These are phyloP conservation scores for Penicillium sp. DNA, from an alignment of 2,329 filamentous ascomycete species.

Conservation along the genomic window DNA sequence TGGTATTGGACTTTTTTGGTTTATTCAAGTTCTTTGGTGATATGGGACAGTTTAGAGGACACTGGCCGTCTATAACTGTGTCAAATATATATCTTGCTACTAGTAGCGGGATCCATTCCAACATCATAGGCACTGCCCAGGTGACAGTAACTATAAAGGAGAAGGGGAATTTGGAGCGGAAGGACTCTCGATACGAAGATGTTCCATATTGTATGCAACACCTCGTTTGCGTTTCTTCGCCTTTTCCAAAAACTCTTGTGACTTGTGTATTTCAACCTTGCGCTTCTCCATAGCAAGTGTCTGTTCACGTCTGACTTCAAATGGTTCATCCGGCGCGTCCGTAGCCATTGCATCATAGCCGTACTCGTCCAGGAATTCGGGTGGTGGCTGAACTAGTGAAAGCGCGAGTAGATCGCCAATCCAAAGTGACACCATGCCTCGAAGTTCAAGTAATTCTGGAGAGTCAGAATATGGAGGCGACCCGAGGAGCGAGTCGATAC, in stretches of 20 bases:
- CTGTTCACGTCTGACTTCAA: conserved; percentile 37
- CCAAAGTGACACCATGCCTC: conserved; percentile 76
- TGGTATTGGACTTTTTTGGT: too few relatives aligned
- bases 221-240: conserved; percentile 37
- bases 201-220: conserved; percentile 33
- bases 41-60: too few relatives aligned
- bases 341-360: conserved; percentile 20
- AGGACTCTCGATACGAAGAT: conserved; percentile 34
- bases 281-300: conserved; percentile 40
- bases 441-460: conserved; percentile 67
- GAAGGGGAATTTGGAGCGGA: conserved; percentile 3
- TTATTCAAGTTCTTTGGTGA: too few relatives aligned
- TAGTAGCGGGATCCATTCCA: too few relatives aligned
- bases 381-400: conserved; percentile 31
- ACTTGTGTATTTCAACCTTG: conserved; percentile 35
- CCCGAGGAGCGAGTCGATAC: conserved; percentile 73
- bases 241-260: conserved; percentile 39
- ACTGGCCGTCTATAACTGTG: too few relatives aligned
- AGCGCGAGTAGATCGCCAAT: conserved; percentile 66
- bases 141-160: background rate
- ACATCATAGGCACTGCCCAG: too few relatives aligned
- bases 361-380: conserved; percentile 17
- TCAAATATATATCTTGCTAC: too few relatives aligned
- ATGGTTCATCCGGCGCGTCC: conserved; percentile 29
- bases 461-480: conserved; percentile 73